Evolutionary conservation across 2,329 filamentous ascomycete genomes (phyloP), one percentile per base, ranked within the genome.

Genomic region (Grosmannia serpens): DNA sequence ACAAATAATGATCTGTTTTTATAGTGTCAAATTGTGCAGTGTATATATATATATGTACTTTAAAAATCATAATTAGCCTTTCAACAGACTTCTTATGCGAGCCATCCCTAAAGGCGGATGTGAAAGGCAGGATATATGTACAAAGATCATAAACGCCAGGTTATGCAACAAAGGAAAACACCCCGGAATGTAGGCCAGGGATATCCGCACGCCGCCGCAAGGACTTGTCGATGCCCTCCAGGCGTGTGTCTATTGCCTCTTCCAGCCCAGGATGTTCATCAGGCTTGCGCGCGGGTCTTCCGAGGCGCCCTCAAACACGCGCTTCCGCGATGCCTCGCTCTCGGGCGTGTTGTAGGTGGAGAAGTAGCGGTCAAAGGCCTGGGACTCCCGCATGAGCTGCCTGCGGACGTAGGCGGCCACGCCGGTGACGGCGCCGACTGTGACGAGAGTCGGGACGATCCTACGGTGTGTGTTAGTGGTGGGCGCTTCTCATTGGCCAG

Each of bases 331-430:
- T 6, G 67, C 68, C 57, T 74, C 70, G 59, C 72, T 73, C 60
- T 70, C 61, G 7, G 70, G 62, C 9, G 67, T 72, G 64, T 72
- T 68, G 67, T 74, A 74, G 41, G 69, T 58, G 17, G 62, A 46
- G 60, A 74, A 74, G 61, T 67, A 71, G 47, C 67, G 67, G 61
- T 74, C 72, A 65, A 74, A 69, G 6, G 66, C 69, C 33, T 63
- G 62, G 6, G 71, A 72, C 57, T 70, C 68, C 33, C 58, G 64
- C 47, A 61, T 57, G 50, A 74, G 67, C 53, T 73, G 71, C 17
- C 60, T 63, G 56, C 63, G 63, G 56, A 74, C 67, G 60, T 70
- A 73, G 60, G 63, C 59, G n/a, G 59, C 70, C 29, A 73, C 61
- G 20, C 64, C 63, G 22, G 67, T 60, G 15, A 64, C 61, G 26